Evolutionary conservation across 192 early-diverging fungal genomes (phyloP), one percentile per base, ranked within the genome.

Genomic region (Lobosporangium transversale): DNA sequence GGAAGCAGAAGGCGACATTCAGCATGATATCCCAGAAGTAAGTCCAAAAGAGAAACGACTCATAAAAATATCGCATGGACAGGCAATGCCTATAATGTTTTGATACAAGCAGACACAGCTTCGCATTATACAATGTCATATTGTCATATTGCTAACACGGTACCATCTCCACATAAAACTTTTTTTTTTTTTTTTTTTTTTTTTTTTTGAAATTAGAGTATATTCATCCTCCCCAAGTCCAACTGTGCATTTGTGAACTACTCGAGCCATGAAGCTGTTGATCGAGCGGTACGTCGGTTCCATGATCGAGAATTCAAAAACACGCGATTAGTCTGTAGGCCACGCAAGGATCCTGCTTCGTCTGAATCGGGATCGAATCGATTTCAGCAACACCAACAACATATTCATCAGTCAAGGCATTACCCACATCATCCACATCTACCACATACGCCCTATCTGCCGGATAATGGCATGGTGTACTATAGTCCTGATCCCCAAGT

Each of bases 221-320:
- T 84, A 23, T 84, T 81, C 33, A 80, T 78, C 20, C 55, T 84
- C 20, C 66, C 71, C 43, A 84, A 81, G 43, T 80, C 80, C 8
- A 74, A 84, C 45, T 84, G 83, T 52, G 83, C 83, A 6, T 84
- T 84, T 62, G 83, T 84, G 21, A 84, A 84, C 33, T 84, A 84
- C 44, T 70, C 79, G 37, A 81, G 78, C 27, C 74, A 81, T 27
- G 83, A 84, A 21, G 83, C 83, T 1, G 83, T 84, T 27, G 61
- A 78, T 30, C 55, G 78, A 23, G 80, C 83, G 20, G 83, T 79
- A 4, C 51, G 42, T 14, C 73, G 81, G 18, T 81, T 80, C 51
- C 80, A 84, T 42, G 83, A 84, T 55, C 51, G 53, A 73, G 82
- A 83, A 27, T 83, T 83, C 52, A 80, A 83, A 35, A 71, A 54